These are phyloP conservation scores for Microsporum audouinii DNA, from an alignment of 2,329 filamentous ascomycete genomes.

Conservation along the genomic window DNA sequence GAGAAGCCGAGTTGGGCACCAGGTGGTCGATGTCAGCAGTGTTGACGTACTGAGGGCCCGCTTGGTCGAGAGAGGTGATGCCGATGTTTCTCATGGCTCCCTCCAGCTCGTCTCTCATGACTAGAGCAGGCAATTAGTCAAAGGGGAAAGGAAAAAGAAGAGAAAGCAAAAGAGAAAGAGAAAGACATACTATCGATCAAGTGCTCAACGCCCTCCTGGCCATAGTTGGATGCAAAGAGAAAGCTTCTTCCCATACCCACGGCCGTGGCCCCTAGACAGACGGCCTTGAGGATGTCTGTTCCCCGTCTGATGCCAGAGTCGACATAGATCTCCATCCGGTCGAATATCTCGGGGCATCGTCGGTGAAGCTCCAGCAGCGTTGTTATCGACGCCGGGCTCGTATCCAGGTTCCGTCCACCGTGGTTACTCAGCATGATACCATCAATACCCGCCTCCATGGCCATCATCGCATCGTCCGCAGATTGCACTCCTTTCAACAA, in stretches of 20 bases:
- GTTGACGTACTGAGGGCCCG: constrained; percentile 35
- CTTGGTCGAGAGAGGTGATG: constrained; percentile 35
- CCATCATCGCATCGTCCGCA: constrained; percentile 43
- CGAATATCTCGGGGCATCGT: constrained; percentile 40
- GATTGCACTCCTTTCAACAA: constrained; percentile 48
- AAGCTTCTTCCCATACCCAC: constrained; percentile 45
- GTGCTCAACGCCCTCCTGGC: constrained; percentile 45
- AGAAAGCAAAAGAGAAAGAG: not conserved
- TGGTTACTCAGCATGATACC: constrained; percentile 50
- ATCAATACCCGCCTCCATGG: constrained; percentile 40
- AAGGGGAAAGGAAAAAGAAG: not conserved
- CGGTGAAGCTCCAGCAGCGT: constrained; percentile 43
- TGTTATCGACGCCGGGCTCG: constrained; percentile 39
- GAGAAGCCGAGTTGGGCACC: constrained; percentile 31
- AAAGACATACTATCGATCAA: constrained; percentile 43
- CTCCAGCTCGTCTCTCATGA: constrained; percentile 39
- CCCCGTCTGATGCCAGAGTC: constrained; percentile 45
- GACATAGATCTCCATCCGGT: constrained; percentile 42
- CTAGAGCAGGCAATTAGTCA: constrained; percentile 14
- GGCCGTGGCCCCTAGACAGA: constrained; percentile 43
- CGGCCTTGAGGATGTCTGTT: constrained; percentile 44
- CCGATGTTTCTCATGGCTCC: constrained; percentile 39
- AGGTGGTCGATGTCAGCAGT: constrained; percentile 42
- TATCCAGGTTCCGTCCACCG: constrained; percentile 46
- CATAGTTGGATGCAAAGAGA: constrained; percentile 44